Evolutionary conservation across 228 moss, liverwort and hornwort genomes (phyloP), one percentile per base, ranked within the genome.

Genomic region (Sphagnum fallax): DNA sequence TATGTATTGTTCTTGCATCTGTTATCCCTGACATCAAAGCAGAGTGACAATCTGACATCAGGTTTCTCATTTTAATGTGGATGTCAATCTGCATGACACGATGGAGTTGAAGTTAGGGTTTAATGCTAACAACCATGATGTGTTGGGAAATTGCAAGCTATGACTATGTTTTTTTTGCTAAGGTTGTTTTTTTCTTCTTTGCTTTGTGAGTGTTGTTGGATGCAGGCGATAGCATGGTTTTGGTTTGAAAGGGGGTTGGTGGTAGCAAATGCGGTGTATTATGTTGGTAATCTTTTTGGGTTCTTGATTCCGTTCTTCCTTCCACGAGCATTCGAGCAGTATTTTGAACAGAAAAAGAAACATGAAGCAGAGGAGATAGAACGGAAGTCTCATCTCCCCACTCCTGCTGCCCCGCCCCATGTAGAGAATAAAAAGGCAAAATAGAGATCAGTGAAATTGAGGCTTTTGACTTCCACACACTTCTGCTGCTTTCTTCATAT

Each of bases 231-330:
- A 51, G 80, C 80, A 5, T 86, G 86, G 86, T 71, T 82, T 51
- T 80, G 77, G 80, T 86, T 86, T 0, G 86, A 82, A 1, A 75
- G 80, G 73, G 60, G 10, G 57, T 75, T 86, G 5, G 71, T 80
- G 62, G 82, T 75, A 6, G 75, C 73, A 4, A 86, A 86, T 52
- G 63, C 77, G 0, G 49, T 86, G 67, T 86, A 86, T 68, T 82
- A 72, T 70, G 69, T 80, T 62, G 60, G 77, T 55, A 82, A 86
- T 69, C 67, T 86, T 16, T 86, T 86, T 6, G 75, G 51, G 62
- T 86, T 86, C 70, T 60, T 86, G 75, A 82, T 86, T 32, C 86
- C 86, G 4, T 77, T 82, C 77, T 86, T 86, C 61, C 73, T 86
- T 71, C 86, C 86, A 1, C 82, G 86, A 6, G 82, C 86, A 0